phyloP scores from a whole-genome alignment of 2,329 filamentous ascomycete species.

The Didymellaceae sp. region DNA sequence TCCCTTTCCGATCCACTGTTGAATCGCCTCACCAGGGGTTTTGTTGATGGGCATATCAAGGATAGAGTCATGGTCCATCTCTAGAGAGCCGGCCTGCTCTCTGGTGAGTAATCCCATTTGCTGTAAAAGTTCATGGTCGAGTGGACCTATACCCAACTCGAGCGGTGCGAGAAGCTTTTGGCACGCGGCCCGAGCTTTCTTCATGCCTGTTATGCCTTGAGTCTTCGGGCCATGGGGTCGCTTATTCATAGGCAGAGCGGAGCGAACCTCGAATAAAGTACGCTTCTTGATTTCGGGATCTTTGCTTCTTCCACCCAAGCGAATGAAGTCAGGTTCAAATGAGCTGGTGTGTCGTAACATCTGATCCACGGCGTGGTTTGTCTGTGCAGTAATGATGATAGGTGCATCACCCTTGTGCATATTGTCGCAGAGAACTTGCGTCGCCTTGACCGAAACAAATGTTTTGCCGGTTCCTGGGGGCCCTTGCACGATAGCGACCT shows the following conservation, averaged over 20 bases:
- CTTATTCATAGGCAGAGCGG: constrained; percentile 26
- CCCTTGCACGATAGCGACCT: constrained; percentile 80
- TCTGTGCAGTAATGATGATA: constrained; percentile 83
- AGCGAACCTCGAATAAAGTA: constrained; percentile 69
- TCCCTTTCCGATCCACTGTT: constrained; percentile 64
- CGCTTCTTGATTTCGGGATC: constrained; percentile 69
- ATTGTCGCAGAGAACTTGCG: constrained; percentile 70
- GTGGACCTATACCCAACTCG: constrained; percentile 25
- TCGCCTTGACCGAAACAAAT: constrained; percentile 74
- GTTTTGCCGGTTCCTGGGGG: constrained; percentile 85
- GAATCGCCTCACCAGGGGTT: constrained; percentile 51
- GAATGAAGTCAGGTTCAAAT: constrained; percentile 68
- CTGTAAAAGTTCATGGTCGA: constrained; percentile 54
- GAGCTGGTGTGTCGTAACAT: constrained; percentile 69
- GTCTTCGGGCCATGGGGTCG: constrained; percentile 48
- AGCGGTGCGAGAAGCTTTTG: constrained; percentile 37
- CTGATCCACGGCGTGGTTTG: constrained; percentile 90
- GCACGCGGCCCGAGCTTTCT: constrained; percentile 34
- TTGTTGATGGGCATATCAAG: constrained; percentile 44
- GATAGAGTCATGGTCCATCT: constrained; percentile 55
- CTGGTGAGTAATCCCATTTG: constrained; percentile 65
- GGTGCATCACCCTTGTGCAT: constrained; percentile 64
- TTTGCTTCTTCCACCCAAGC: constrained; percentile 73
- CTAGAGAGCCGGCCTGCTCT: constrained; percentile 68
- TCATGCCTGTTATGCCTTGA: constrained; percentile 52